Evolutionary conservation across 2,329 filamentous ascomycete genomes (phyloP).

Genomic region (Ascochyta koolunga): DNA sequence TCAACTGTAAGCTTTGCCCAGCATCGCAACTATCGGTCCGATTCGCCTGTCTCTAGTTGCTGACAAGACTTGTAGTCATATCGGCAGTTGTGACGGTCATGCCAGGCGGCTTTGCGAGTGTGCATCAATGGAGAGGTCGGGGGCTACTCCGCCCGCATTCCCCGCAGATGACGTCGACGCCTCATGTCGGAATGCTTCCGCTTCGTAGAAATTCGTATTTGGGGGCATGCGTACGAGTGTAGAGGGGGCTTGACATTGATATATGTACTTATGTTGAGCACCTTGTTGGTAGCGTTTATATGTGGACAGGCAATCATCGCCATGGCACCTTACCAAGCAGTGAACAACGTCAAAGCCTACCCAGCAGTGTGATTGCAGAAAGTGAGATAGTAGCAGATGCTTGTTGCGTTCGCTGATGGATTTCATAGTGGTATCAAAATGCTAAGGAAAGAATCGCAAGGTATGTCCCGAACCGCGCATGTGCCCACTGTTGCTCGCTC

Average conservation of each 20-base stretch:
- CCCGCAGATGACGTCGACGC: slow-evolving; percentile 11
- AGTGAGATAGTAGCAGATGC: background rate
- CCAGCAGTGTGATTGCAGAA: background rate
- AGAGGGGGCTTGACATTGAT: background rate
- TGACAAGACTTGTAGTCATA: slow-evolving; percentile 3
- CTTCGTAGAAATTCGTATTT: background rate
- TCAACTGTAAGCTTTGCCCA: background rate
- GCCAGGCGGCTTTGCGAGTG: background rate
- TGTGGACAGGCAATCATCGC: background rate
- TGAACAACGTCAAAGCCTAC: background rate
- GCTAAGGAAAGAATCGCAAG: background rate
- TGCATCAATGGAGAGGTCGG: background rate
- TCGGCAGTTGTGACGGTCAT: slow-evolving; percentile 4
- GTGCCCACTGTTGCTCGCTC: background rate
- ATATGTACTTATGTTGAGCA: background rate
- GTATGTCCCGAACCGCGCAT: background rate
- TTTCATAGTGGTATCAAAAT: background rate
- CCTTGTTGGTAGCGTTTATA: slow-evolving; percentile 3
- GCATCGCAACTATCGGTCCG: slow-evolving; percentile 6
- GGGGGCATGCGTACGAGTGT: background rate
- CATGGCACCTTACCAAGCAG: background rate
- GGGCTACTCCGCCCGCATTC: slow-evolving; percentile 6
- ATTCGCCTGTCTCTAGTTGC: background rate
- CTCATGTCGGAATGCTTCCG: background rate
- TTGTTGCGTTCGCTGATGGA: background rate